phyloP scores from a whole-genome alignment of 495 filamentous ascomycete genomes.

The Cercophora samala region DNA sequence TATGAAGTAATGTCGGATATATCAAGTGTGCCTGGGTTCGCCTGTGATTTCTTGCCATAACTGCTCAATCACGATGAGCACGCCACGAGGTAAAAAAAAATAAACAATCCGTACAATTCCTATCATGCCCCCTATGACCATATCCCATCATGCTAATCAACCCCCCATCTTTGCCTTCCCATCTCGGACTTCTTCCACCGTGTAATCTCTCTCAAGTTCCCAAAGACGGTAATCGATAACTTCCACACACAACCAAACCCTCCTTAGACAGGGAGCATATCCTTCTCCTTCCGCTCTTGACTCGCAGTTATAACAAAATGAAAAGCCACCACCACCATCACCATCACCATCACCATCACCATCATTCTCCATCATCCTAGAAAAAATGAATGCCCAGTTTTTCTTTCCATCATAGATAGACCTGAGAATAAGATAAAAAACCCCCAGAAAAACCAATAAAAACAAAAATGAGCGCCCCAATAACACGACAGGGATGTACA shows the following conservation, averaged over 20 bases:
- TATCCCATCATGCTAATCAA: not conserved
- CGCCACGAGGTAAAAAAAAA: not conserved
- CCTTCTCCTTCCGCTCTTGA: not conserved
- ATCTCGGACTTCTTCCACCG: too few relatives aligned
- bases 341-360: not conserved
- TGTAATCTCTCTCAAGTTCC: not conserved
- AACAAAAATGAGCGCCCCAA: not conserved
- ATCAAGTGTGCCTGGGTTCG: not conserved
- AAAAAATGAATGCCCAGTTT: not conserved
- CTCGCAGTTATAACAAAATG: not conserved
- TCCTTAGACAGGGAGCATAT: not conserved
- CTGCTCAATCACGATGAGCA: not conserved
- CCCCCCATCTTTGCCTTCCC: not conserved
- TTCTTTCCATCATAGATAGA: not conserved
- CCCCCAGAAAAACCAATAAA: not conserved
- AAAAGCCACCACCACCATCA: not conserved
- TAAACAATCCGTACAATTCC: not conserved
- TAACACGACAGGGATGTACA: not conserved
- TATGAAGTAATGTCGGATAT: not conserved
- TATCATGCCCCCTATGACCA: not conserved
- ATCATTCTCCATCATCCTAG: not conserved
- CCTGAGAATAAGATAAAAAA: not conserved
- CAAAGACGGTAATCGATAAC: too few relatives aligned
- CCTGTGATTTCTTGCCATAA: not conserved
- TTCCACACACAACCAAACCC: not conserved